Percentiles rank a stretch among this genome's conserved stretches.
Evolutionary conservation across 2,329 filamentous ascomycete species (phyloP).

Genomic region (Botrytis squamosa): DNA sequence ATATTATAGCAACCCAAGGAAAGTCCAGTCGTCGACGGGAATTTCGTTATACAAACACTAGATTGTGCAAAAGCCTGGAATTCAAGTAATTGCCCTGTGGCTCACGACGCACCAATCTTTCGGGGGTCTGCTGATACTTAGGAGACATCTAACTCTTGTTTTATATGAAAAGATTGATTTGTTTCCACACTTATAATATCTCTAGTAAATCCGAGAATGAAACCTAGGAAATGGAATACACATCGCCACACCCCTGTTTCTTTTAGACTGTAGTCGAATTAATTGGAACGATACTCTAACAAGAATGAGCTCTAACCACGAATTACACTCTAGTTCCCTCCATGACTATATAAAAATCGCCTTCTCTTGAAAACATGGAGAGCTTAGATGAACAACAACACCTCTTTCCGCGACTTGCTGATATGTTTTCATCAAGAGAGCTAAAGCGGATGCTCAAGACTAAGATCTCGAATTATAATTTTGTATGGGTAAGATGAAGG

Average conservation of each 20-base stretch:
- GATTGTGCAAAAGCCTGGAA: neutral
- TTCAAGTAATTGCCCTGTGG: fast-evolving
- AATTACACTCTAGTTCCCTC: neutral
- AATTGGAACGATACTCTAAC: fast-evolving
- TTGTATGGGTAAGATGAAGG: too few relatives aligned
- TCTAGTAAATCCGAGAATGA: neutral
- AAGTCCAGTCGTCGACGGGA: neutral
- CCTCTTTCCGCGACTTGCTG: too few relatives aligned
- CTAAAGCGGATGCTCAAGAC: too few relatives aligned
- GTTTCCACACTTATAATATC: neutral
- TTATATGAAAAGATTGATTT: neutral
- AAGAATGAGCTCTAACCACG: neutral
- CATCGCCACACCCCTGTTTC: fast-evolving
- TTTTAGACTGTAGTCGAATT: neutral
- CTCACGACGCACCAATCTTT: neutral
- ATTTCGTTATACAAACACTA: neutral
- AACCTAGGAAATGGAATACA: neutral
- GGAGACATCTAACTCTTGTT: fast-evolving
- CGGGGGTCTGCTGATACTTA: neutral
- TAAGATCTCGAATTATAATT: too few relatives aligned
- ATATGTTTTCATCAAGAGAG: too few relatives aligned
- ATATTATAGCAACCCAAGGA: neutral
- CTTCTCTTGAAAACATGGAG: neutral
- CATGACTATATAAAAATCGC: neutral
- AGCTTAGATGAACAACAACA: fast-evolving